Conservation (phyloP, 768 basidiomycete genomes). For the Pulveroboletus sp. region DNA sequence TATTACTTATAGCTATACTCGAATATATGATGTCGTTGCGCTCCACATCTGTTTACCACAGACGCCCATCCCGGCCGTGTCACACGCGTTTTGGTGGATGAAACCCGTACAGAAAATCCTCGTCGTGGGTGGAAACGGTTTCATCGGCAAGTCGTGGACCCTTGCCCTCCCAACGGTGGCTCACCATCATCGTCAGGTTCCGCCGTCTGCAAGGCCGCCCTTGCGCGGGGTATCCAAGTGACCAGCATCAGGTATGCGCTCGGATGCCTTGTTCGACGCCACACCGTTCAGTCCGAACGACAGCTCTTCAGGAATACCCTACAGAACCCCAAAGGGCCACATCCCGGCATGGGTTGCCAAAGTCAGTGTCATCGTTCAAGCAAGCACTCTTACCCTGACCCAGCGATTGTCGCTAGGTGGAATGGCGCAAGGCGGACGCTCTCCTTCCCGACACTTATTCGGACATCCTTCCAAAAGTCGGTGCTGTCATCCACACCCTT, state of each 20-base stretch:
- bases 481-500: conserved; percentile 88
- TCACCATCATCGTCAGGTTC: conserved; percentile 56
- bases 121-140: conserved; percentile 98
- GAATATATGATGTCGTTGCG: background rate
- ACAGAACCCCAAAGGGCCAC: conserved; percentile 85
- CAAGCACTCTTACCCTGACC: conserved; percentile 8
- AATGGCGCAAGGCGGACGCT: conserved; percentile 84
- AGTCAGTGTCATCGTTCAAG: conserved; percentile 36
- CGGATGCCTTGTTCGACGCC: background rate
- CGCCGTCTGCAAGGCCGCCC: conserved; percentile 84
- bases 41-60: background rate
- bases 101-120: conserved; percentile 51
- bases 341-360: conserved; percentile 79
- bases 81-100: background rate
- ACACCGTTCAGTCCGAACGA: background rate
- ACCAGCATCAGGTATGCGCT: conserved; percentile 73
- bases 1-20: background rate
- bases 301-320: conserved; percentile 86
- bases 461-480: conserved; percentile 57
- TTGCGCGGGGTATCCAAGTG: conserved; percentile 80
- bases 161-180: background rate
- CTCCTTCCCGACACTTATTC: conserved; percentile 71
- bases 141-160: conserved; percentile 62
- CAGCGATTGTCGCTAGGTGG: conserved; percentile 48
- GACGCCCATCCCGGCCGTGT: background rate